Percentiles rank a stretch among this genome's conserved stretches.
Conservation (phyloP, 1,139 yeast genomes). For the Geotrichum australiense region DNA sequence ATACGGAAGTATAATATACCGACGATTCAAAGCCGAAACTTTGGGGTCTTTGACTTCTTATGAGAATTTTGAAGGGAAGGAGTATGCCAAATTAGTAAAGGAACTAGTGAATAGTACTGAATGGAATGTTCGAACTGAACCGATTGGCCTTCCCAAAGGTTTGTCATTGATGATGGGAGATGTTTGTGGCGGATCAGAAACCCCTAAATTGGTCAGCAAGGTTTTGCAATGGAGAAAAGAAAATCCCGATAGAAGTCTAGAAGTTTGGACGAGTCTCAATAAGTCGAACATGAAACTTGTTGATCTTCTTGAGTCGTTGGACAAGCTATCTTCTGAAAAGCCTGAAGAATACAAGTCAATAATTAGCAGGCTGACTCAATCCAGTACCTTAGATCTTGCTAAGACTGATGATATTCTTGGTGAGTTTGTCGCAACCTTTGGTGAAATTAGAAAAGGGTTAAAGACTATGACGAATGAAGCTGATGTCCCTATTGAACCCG, state of each 20-base stretch:
- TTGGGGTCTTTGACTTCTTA: slow-evolving; percentile 19
- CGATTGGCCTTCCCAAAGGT: slow-evolving; percentile 60
- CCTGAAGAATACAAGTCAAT: slow-evolving; percentile 17
- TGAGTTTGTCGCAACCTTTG: slow-evolving; percentile 32
- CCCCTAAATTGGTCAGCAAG: slow-evolving; percentile 78
- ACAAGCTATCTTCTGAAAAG: slow-evolving; percentile 26
- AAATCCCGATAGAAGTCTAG: slow-evolving; percentile 45
- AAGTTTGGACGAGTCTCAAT: slow-evolving; percentile 52
- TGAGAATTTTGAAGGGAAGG: slow-evolving; percentile 14
- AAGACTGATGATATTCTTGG: slow-evolving; percentile 22
- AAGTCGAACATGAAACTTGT: slow-evolving; percentile 54
- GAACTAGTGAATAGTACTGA: slow-evolving; percentile 36
- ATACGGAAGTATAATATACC: slow-evolving; percentile 78
- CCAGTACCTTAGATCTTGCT: slow-evolving; percentile 17
- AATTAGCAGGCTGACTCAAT: slow-evolving; percentile 11
- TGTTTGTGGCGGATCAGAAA: slow-evolving; percentile 84
- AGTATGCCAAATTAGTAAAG: slow-evolving; percentile 29
- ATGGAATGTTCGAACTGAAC: slow-evolving; percentile 25
- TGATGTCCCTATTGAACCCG: slow-evolving; percentile 87
- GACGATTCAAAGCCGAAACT: slow-evolving; percentile 46
- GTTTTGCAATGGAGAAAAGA: slow-evolving; percentile 63
- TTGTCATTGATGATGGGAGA: slow-evolving; percentile 84
- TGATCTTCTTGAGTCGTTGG: slow-evolving; percentile 40
- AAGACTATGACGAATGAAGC: slow-evolving; percentile 54
- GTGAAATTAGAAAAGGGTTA: slow-evolving; percentile 47